Percentiles rank a stretch among this genome's conserved stretches.
These are phyloP conservation scores for Trametopsis cervina DNA, from an alignment of 768 basidiomycete species.

Conservation along the genomic window DNA sequence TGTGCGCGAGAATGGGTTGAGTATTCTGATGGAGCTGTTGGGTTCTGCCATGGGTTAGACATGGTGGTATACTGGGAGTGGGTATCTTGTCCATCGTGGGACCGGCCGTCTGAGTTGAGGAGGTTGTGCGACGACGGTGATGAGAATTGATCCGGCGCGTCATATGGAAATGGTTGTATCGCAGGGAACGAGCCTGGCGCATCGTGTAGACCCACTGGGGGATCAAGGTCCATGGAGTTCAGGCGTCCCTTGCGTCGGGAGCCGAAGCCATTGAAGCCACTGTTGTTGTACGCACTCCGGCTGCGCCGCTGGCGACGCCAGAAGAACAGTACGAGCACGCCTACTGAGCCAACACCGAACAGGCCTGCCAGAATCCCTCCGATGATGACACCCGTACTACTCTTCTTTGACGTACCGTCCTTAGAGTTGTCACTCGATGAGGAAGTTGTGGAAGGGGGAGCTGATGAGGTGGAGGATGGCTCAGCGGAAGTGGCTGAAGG, in stretches of 20 bases:
- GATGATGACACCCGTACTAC: constrained; percentile 14
- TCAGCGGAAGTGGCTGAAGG: constrained; percentile 13
- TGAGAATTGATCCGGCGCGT: background rate
- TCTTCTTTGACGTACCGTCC: constrained; percentile 2
- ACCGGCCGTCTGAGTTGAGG: background rate
- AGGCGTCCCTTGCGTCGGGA: constrained; percentile 8
- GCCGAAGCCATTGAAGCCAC: constrained; percentile 3
- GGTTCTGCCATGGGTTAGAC: constrained; percentile 1
- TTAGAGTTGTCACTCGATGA: constrained; percentile 4
- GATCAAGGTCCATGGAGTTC: constrained; percentile 13
- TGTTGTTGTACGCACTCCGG: constrained; percentile 4
- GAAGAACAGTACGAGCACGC: constrained; percentile 16
- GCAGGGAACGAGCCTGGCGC: constrained; percentile 5
- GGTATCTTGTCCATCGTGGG: background rate
- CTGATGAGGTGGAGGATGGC: constrained; percentile 2
- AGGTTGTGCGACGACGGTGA: constrained; percentile 1
- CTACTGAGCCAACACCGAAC: constrained; percentile 15
- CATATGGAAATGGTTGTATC: constrained; percentile 12
- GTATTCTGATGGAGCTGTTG: constrained; percentile 1
- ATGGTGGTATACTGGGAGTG: constrained; percentile 1
- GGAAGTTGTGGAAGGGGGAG: background rate
- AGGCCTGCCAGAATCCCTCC: constrained; percentile 19
- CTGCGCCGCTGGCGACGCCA: constrained; percentile 11
- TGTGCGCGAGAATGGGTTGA: constrained; percentile 5
- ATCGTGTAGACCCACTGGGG: constrained; percentile 6